Evolutionary conservation across 1,284 basidiomycete species (phyloP), one percentile per base, ranked within the genome.

Genomic region (Amylostereum areolatum): DNA sequence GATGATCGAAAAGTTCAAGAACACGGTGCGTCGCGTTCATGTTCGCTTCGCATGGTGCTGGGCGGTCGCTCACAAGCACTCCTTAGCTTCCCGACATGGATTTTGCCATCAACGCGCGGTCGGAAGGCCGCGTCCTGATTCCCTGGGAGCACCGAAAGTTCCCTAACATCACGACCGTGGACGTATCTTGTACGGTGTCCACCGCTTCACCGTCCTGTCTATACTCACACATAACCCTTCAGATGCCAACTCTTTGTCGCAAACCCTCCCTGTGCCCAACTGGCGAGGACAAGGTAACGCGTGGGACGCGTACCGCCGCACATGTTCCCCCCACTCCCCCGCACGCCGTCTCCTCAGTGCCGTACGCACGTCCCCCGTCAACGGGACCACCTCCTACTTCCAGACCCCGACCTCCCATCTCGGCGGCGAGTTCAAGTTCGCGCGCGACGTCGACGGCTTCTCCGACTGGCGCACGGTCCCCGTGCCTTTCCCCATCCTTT

Each of bases 291-390:
- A 85, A 47, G 91, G 92, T 2, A 90, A 78, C 50, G 89, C 94
- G 29, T 97, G 94, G 94, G 91, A 96, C 52, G 80, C 90, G 0
- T 96, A 86, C 74, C 80, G 92, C 12, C 80, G 91, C n/a, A 91
- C 92, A 0, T 97, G 94, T 62, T 71, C 80, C n/a, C 91, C 91
- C 0, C 67, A 76, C 2, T 81, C 85, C 3, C 74, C 85, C 45
- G 91, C 94, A 1, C 83, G 94, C 6, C 83, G 86, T 27, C 76
- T 96, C 6, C 90, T 89, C 64, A 82, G 81, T 41, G 89, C 91
- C 1, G 73, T 89, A 54, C 81, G 64, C 53, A 70, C 67, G 64
- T 59, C 68, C 65, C 59, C 69, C 28, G 56, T 66, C n/a, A 56
- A 72, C 46, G 60, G 63, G 42, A 45, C 54, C 11, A 61, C 57